Evolutionary conservation across 2,329 filamentous ascomycete species (phyloP).

Genomic region (Pseudocercospora fuligena): DNA sequence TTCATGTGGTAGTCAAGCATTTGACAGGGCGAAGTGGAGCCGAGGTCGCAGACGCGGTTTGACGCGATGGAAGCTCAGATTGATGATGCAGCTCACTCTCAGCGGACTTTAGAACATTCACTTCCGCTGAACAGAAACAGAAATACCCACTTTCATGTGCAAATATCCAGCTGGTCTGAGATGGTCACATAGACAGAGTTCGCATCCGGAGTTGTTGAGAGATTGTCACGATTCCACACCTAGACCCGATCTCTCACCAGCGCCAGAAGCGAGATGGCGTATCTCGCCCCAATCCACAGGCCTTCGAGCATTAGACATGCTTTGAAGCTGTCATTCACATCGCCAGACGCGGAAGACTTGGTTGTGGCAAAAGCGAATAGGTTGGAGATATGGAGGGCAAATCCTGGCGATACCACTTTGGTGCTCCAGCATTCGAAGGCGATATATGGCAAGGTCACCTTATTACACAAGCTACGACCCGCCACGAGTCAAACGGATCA

Average conservation of each 20-base stretch:
- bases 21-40: not conserved
- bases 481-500: slow-evolving; percentile 76
- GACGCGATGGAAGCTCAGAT: not conserved
- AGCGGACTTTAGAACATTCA: not conserved
- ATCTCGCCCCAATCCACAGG: slow-evolving; percentile 89
- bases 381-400: slow-evolving; percentile 72
- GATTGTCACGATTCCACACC: not conserved
- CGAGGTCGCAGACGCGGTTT: slow-evolving; percentile 4
- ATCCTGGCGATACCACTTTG: slow-evolving; percentile 59
- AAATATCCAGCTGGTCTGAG: not conserved
- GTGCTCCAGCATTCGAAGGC: slow-evolving; percentile 69
- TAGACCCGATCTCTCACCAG: not conserved
- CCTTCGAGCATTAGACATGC: slow-evolving; percentile 92
- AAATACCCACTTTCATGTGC: not conserved
- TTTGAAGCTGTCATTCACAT: slow-evolving; percentile 76
- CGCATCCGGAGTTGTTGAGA: not conserved
- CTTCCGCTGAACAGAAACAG: not conserved
- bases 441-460: slow-evolving; percentile 84
- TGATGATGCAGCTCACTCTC: not conserved
- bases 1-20: not conserved
- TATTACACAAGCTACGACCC: slow-evolving; percentile 80
- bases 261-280: slow-evolving; percentile 69
- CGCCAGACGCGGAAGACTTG: slow-evolving; percentile 76
- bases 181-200: not conserved
- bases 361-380: slow-evolving; percentile 86